Evolutionary conservation across 2,329 filamentous ascomycete genomes (phyloP), one percentile per base, ranked within the genome.

Genomic region (Talaromyces amestolkiae): DNA sequence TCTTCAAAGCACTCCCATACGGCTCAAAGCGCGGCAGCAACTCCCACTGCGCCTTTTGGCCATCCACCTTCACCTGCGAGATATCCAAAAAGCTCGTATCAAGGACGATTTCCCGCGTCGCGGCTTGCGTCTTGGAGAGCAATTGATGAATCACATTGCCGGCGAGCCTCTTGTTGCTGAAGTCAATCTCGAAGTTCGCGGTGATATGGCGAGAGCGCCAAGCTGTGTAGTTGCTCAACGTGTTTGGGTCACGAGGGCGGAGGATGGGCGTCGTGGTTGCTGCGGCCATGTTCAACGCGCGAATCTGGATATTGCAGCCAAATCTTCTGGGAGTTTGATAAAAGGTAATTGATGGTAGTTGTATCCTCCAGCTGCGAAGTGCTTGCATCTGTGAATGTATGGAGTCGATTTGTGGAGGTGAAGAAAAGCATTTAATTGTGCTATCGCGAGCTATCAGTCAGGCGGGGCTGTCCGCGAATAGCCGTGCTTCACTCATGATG

Each of bases 41-140:
- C 70, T 87, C 84, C 89, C 91, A 97, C 68, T 88, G 83, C 24
- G 83, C 84, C 61, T 84, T 79, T 67, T 84, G 79, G 37, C 87
- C 87, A 79, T 91, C 84, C 68, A 96, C 83, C 68, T 85, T 87
- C 72, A 97, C 88, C 24, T 84, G 83, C 10, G 85, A 83, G 70
- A 99, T 86, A 62, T 91, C 85, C 51, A 99, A 82, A 77, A 89
- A 88, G 77, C 91, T 93, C n/a, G 92, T 91, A 80, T 99, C 95
- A 63, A 99, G 85, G 58, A 97, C 81, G 71, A 98, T 89, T 76
- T 93, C 90, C 63, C 86, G 86, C 70, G 87, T 90, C 75, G 89
- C 84, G 68, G 84, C 87, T 72, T 93, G 85, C 3, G 90, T 93
- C 75, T 92, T 85, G 27, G 89, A 92, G 78, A 92, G 89, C 49